Percentiles rank a stretch among this genome's conserved stretches.
phyloP scores from a whole-genome alignment of 176 grass and related monocot species.

The Rhynchospora pubera region DNA sequence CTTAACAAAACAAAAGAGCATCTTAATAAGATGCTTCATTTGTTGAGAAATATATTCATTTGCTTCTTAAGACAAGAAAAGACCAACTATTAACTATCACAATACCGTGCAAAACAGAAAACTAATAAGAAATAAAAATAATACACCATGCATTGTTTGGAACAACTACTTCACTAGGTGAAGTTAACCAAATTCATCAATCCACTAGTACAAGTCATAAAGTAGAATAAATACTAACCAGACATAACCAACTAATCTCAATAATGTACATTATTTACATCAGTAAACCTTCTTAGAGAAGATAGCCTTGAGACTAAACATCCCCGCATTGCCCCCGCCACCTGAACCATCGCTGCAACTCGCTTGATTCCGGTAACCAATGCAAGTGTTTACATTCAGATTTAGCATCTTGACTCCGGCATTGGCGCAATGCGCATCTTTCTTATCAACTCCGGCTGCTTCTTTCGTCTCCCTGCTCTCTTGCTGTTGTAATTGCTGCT shows the following conservation, averaged over 20 bases:
- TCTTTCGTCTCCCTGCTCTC: background rate
- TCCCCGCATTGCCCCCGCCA: constrained; percentile 26
- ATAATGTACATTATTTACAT: constrained; percentile 32
- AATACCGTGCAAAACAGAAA: background rate
- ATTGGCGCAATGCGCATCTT: background rate
- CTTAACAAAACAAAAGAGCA: background rate
- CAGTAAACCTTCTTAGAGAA: constrained; percentile 96
- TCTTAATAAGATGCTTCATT: background rate
- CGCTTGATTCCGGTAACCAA: constrained; percentile 52
- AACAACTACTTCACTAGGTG: background rate
- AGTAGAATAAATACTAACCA: background rate
- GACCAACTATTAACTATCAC: background rate
- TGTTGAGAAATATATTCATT: background rate
- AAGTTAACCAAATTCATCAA: background rate
- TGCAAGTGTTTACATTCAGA: constrained; percentile 43
- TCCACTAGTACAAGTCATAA: constrained; percentile 5
- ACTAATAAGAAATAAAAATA: background rate
- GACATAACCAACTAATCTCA: constrained; percentile 2
- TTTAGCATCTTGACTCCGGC: constrained; percentile 24
- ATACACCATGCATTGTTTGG: background rate
- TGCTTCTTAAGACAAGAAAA: background rate
- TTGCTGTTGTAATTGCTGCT: constrained; percentile 26
- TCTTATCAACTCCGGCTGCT: constrained; percentile 32
- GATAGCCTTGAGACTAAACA: constrained; percentile 68
- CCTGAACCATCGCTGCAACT: constrained; percentile 21